Evolutionary conservation across 2,329 filamentous ascomycete genomes (phyloP), one percentile per base, ranked within the genome.

Genomic region (Colletotrichum sublineola): DNA sequence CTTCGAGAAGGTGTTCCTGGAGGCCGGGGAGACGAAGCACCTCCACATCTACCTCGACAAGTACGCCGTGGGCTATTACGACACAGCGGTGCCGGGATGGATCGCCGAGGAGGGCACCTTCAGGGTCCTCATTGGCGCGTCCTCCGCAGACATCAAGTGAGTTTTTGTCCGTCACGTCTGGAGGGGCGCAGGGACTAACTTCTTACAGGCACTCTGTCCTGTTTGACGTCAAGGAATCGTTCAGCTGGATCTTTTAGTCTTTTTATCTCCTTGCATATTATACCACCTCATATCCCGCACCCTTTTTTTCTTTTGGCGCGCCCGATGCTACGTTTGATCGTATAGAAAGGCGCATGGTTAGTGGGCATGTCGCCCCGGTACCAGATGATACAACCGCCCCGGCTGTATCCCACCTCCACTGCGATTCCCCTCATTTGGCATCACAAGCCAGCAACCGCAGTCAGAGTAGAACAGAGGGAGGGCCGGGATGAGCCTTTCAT

Each of bases 51-150:
- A 76, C 20, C 75, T 88, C 12, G 85, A 88, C 74, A 86, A 85
- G 78, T 83, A 87, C 72, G 86, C 86, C 1, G 86, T 86, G 2
- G 86, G 86, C 11, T 93, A 93, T 80, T 93, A 90, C 75, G 90
- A 93, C 74, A 88, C 88, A 20, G 83, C 84, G 3, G 77, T 89
- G 20, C 81, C 83, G 7, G 86, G 84, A 7, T 93, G 91, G 91
- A 87, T 92, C 74, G 90, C 90, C 0, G 91, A 93, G 79, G 87
- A 91, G 80, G 91, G 91, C 1, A 78, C 76, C 2, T 93, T 92
- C 77, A 83, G 88, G 68, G 85, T 91, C 1, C 77, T 91, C 57
- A 84, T 93, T 75, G 91, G 90, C 3, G 86, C 90, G 11, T 91
- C 88, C 56, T 89, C 89, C 71, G 84, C 80, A 52, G 90, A 93